These are phyloP conservation scores for Aspergillus funiculosus DNA, from an alignment of 495 filamentous ascomycete species.

Conservation along the genomic window DNA sequence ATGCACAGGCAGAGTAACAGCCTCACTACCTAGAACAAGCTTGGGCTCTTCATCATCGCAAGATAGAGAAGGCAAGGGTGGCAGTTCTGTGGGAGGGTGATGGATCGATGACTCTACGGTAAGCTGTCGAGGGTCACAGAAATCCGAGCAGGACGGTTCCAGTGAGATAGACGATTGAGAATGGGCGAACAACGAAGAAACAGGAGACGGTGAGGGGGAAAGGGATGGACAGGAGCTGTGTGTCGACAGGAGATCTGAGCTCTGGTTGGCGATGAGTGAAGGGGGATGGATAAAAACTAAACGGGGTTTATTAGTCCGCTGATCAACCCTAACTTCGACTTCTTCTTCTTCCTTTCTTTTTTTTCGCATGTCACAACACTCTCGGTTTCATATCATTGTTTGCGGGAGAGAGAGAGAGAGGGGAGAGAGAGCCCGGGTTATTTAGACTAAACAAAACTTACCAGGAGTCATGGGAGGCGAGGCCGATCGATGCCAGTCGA, in stretches of 20 bases:
- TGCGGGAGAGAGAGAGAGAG: no score
- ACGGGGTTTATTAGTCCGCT: slow-evolving; percentile 21
- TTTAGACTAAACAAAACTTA: no score
- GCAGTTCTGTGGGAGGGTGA: slow-evolving; percentile 57
- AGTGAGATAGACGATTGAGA: slow-evolving; percentile 48
- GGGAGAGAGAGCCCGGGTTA: no score
- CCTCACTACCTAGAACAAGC: slow-evolving; percentile 61
- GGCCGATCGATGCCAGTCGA: slow-evolving; percentile 67
- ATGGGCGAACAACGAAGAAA: slow-evolving; percentile 54
- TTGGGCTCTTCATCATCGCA: slow-evolving; percentile 72
- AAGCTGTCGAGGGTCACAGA: slow-evolving; percentile 90
- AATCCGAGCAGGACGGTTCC: slow-evolving; percentile 48
- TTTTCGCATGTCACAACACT: no score
- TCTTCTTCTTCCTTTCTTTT: neutral
- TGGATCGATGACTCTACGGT: slow-evolving; percentile 63
- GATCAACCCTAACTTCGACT: slow-evolving; percentile 14
- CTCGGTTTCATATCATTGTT: no score
- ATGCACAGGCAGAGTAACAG: slow-evolving; percentile 50
- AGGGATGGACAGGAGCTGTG: slow-evolving; percentile 72
- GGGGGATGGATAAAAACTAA: slow-evolving; percentile 77
- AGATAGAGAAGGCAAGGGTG: slow-evolving; percentile 61
- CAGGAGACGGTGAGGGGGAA: slow-evolving; percentile 68
- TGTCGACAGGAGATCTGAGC: slow-evolving; percentile 67
- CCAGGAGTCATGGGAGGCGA: slow-evolving; percentile 92
- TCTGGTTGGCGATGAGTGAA: slow-evolving; percentile 58